phyloP scores from a whole-genome alignment of 441 rosid genomes.

The Erysimum cheiri region DNA sequence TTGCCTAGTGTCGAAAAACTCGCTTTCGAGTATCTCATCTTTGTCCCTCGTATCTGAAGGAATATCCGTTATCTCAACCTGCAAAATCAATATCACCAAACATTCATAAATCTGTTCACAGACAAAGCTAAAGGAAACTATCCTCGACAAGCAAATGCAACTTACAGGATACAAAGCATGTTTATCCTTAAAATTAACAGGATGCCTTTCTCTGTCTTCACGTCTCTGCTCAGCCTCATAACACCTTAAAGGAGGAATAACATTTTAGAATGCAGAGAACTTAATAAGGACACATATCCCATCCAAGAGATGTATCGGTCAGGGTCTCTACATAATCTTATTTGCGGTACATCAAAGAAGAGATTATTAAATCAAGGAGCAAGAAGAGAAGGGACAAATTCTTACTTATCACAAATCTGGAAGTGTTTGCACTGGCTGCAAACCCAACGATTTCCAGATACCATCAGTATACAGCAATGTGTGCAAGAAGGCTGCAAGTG shows the following conservation, averaged over 20 bases:
- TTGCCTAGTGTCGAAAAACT: slow-evolving; percentile 98
- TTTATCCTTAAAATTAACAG: slow-evolving; percentile 81
- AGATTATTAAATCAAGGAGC: slow-evolving; percentile 3
- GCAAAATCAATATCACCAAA: slow-evolving; percentile 39
- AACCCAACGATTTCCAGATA: slow-evolving; percentile 89
- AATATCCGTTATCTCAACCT: slow-evolving; percentile 82
- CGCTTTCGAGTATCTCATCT: slow-evolving; percentile 98
- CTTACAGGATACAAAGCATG: slow-evolving; percentile 80
- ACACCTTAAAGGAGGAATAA: slow-evolving; percentile 61
- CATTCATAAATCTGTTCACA: slow-evolving; percentile 19
- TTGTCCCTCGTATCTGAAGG: slow-evolving; percentile 87
- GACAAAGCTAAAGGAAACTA: slow-evolving; percentile 9
- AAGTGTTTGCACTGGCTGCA: slow-evolving; percentile 96
- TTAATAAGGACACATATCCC: slow-evolving; percentile 16
- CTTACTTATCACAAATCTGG: slow-evolving; percentile 96
- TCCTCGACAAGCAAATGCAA: slow-evolving; percentile 38
- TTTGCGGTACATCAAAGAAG: slow-evolving; percentile 9
- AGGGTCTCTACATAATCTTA: background rate
- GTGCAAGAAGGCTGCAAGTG: slow-evolving; percentile 92
- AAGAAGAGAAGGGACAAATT: slow-evolving; percentile 33
- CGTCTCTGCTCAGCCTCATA: slow-evolving; percentile 86
- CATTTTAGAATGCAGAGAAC: slow-evolving; percentile 37
- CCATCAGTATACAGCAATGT: slow-evolving; percentile 93
- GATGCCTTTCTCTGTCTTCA: slow-evolving; percentile 96
- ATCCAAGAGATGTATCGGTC: slow-evolving; percentile 1